These are phyloP conservation scores for Aphanocladium album DNA, from an alignment of 2,329 filamentous ascomycete genomes.

Conservation along the genomic window DNA sequence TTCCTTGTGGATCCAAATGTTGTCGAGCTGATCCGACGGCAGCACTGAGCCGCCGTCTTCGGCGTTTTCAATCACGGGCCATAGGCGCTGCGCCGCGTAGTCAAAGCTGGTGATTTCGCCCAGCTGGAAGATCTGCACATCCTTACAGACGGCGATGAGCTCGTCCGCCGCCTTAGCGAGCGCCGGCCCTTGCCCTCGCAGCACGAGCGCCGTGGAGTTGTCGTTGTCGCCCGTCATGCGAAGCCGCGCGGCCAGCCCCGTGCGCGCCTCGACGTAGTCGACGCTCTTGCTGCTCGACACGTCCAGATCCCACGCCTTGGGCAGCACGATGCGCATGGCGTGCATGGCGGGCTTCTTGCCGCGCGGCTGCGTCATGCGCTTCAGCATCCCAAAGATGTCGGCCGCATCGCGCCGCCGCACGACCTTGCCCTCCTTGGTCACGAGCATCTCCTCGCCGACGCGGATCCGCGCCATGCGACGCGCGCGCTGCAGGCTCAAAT, in stretches of 20 bases:
- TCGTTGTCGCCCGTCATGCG: constrained; percentile 29
- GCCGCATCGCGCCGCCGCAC: constrained; percentile 8
- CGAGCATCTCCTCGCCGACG: constrained; percentile 2
- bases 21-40: constrained; percentile 19
- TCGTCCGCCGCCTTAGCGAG: constrained; percentile 31
- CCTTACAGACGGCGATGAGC: constrained; percentile 25
- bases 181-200: constrained; percentile 27
- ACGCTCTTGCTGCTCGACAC: constrained; percentile 27
- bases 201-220: constrained; percentile 26
- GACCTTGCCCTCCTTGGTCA: background rate
- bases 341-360: constrained; percentile 28
- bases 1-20: constrained; percentile 33
- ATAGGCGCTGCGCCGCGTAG: constrained; percentile 31
- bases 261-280: constrained; percentile 30
- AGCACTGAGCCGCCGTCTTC: constrained; percentile 20
- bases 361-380: constrained; percentile 29
- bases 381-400: constrained; percentile 33
- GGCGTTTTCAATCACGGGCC: constrained; percentile 28
- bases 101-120: constrained; percentile 31
- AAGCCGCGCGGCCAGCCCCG: constrained; percentile 28
- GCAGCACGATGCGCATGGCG: constrained; percentile 32
- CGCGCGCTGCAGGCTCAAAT: background rate
- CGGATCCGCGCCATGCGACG: constrained; percentile 9
- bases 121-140: constrained; percentile 31
- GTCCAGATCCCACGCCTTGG: constrained; percentile 29